phyloP scores from a whole-genome alignment of 2,329 filamentous ascomycete genomes.

The Zasmidium citrigriseum region DNA sequence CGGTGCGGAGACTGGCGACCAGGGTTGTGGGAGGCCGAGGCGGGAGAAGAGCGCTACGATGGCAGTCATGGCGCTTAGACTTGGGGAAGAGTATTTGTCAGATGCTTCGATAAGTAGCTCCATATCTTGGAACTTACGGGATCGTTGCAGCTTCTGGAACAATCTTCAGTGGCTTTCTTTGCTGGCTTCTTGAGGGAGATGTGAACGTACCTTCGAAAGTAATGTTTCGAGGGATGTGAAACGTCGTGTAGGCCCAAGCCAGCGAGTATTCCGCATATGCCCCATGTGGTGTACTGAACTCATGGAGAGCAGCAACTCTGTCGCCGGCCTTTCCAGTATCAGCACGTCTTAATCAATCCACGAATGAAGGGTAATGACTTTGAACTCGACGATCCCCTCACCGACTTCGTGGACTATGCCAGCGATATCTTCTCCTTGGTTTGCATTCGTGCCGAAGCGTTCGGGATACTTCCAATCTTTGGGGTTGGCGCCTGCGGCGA shows the following conservation, averaged over 20 bases:
- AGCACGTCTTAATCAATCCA: background rate
- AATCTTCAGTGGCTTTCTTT: background rate
- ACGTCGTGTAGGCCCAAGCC: conserved; percentile 57
- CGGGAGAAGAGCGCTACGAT: conserved; percentile 47
- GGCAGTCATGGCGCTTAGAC: conserved; percentile 48
- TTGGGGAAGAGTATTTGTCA: background rate
- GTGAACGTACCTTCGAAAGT: conserved; percentile 51
- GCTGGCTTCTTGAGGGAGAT: conserved; percentile 36
- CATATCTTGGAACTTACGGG: conserved; percentile 25
- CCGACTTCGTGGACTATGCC: conserved; percentile 57
- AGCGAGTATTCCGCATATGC: conserved; percentile 64
- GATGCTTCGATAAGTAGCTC: background rate
- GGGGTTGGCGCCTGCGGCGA: conserved; percentile 34
- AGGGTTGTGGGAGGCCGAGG: conserved; percentile 46
- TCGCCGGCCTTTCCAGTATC: conserved; percentile 46
- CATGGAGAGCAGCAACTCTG: conserved; percentile 57
- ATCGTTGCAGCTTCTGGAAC: conserved; percentile 44
- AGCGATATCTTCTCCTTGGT: conserved; percentile 39
- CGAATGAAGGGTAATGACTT: conserved; percentile 17
- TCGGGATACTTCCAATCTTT: conserved; percentile 31
- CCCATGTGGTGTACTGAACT: conserved; percentile 53
- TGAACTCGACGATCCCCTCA: conserved; percentile 58
- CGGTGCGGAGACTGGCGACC: conserved; percentile 33
- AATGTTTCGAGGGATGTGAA: conserved; percentile 52
- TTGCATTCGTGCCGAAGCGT: conserved; percentile 11